A percentile compares a stretch with the other conserved stretches of the same genome.
Evolutionary conservation across 2,329 filamentous ascomycete species (phyloP).

Genomic region (Aspergillus sp.): DNA sequence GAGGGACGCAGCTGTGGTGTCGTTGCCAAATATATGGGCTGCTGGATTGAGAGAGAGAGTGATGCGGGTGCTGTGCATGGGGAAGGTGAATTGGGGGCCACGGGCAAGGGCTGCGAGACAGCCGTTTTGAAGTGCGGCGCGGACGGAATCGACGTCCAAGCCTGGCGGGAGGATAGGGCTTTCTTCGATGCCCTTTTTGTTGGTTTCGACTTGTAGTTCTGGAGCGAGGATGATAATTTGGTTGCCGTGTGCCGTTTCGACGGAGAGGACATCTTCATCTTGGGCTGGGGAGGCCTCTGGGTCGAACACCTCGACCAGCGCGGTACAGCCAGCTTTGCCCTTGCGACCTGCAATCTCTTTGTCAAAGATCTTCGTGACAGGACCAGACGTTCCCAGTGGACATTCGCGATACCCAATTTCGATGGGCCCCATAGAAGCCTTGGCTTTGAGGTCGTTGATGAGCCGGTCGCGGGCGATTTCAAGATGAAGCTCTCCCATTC

Average conservation of each 20-base stretch:
- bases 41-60: constrained; percentile 66
- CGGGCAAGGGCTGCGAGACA: constrained; percentile 79
- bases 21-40: constrained; percentile 64
- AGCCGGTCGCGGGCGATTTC: constrained; percentile 89
- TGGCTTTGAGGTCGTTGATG: constrained; percentile 84
- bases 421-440: constrained; percentile 80
- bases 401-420: constrained; percentile 95
- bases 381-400: constrained; percentile 57
- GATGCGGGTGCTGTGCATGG: constrained; percentile 74
- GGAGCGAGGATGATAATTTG: constrained; percentile 59
- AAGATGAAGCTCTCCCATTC: constrained; percentile 94
- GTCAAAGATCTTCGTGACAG: constrained; percentile 68
- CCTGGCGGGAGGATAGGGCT: constrained; percentile 55
- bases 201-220: constrained; percentile 42
- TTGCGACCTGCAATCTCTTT: constrained; percentile 76
- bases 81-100: constrained; percentile 77
- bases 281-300: constrained; percentile 22
- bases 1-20: constrained; percentile 65
- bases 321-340: constrained; percentile 75
- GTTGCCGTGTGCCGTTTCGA: constrained; percentile 66
- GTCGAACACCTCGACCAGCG: constrained; percentile 61
- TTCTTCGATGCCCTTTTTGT: constrained; percentile 41
- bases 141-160: constrained; percentile 50
- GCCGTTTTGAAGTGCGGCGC: constrained; percentile 69
- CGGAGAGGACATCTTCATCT: constrained; percentile 35